Percentiles rank a stretch among this genome's conserved stretches.
phyloP scores from a whole-genome alignment of 805 yeast species.

The Yarrowia deformans region DNA sequence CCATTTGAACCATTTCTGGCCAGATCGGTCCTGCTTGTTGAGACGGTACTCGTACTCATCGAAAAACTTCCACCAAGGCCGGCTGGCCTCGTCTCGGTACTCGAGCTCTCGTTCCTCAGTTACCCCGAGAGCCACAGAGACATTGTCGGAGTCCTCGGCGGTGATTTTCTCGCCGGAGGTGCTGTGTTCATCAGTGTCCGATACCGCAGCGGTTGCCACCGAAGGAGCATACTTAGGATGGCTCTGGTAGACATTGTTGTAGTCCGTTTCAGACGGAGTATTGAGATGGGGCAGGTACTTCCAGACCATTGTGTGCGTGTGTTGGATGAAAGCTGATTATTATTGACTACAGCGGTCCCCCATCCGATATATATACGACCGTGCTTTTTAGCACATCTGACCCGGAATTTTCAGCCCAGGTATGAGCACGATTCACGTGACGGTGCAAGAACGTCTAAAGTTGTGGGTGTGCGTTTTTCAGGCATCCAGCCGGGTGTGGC shows the following conservation, averaged over 20 bases:
- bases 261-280: conserved; percentile 14
- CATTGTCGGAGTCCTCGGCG: conserved; percentile 1
- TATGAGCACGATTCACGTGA: conserved; percentile 32
- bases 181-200: conserved; percentile 21
- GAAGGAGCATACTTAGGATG: conserved; percentile 36
- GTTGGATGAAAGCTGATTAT: too few species aligned
- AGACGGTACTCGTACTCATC: conserved; percentile 69
- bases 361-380: background rate
- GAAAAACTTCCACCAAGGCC: conserved; percentile 55
- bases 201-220: background rate
- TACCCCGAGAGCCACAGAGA: background rate
- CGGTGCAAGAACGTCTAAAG: conserved; percentile 6
- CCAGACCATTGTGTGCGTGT: conserved; percentile 5
- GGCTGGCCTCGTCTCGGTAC: conserved; percentile 43
- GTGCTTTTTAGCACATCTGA: background rate
- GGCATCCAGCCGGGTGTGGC: conserved; percentile 28
- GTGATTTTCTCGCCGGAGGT: background rate
- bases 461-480: background rate
- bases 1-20: conserved; percentile 63
- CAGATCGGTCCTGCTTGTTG: conserved; percentile 42
- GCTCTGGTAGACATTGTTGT: conserved; percentile 13
- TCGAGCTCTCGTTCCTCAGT: conserved; percentile 30
- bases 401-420: conserved; percentile 15
- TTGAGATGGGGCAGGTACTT: conserved; percentile 26
- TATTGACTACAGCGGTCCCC: background rate